Conservation (phyloP, 2,329 filamentous ascomycete genomes). For the Aspergillus vadensis region DNA sequence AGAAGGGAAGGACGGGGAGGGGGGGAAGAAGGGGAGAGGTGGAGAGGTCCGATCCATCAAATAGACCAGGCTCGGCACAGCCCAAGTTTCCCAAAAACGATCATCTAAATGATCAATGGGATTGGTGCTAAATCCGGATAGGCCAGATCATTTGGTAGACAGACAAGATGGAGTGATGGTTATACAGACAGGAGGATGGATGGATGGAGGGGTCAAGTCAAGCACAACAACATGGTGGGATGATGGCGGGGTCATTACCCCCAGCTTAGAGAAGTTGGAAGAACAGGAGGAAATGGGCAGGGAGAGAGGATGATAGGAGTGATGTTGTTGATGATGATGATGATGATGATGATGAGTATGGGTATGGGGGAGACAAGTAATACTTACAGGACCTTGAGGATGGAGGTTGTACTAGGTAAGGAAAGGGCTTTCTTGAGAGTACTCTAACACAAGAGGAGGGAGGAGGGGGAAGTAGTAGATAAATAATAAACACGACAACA, state of each 20-base stretch:
- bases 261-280: neutral
- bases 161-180: neutral
- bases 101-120: neutral
- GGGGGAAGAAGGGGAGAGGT: constrained; percentile 11
- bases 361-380: too few species aligned
- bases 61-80: constrained; percentile 11
- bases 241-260: constrained; percentile 21
- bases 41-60: constrained; percentile 25
- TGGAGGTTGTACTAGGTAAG: neutral
- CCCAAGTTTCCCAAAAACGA: neutral
- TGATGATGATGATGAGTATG: too few species aligned
- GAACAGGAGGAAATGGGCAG: neutral
- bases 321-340: too few species aligned
- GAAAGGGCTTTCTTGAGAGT: constrained; percentile 5
- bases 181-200: neutral
- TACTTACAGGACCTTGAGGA: neutral
- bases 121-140: neutral
- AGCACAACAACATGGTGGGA: constrained; percentile 11
- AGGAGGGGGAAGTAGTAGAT: neutral
- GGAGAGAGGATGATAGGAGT: neutral
- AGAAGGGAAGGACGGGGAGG: constrained; percentile 10
- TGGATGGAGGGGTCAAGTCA: constrained; percentile 2
- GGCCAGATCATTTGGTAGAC: too few species aligned
- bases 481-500: constrained; percentile 5
- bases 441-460: constrained; percentile 12